phyloP scores from a whole-genome alignment of 2,329 filamentous ascomycete species.

The Beauveria bassiana region DNA sequence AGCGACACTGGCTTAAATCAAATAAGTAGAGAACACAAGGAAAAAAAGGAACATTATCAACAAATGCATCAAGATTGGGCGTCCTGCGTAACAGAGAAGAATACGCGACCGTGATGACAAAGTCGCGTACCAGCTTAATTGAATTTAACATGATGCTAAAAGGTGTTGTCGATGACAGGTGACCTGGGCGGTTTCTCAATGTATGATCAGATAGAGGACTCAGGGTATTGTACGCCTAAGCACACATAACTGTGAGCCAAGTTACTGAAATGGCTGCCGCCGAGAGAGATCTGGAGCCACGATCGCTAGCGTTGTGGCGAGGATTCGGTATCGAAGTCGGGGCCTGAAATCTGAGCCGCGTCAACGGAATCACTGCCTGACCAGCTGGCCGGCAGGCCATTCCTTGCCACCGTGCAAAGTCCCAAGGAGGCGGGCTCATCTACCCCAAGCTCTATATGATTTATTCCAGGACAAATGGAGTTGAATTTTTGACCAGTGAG shows the following conservation, averaged over 20 bases:
- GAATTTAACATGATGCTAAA: background rate
- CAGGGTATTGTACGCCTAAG: background rate
- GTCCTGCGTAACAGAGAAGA: background rate
- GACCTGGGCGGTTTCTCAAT: background rate
- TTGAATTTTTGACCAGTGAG: background rate
- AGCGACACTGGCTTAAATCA: background rate
- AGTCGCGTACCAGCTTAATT: no score
- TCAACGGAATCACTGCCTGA: background rate
- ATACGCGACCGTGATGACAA: background rate
- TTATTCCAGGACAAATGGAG: background rate
- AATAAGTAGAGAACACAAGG: background rate
- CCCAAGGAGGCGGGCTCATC: background rate
- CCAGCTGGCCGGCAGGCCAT: background rate
- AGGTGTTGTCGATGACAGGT: background rate
- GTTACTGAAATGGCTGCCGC: background rate
- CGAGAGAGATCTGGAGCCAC: background rate
- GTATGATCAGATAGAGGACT: background rate
- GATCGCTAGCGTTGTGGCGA: conserved; percentile 1
- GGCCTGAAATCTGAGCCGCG: background rate
- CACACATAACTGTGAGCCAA: background rate
- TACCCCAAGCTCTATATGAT: background rate
- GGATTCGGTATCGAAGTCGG: background rate
- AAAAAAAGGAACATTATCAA: background rate
- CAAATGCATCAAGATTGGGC: background rate
- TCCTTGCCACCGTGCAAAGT: background rate